Conservation (phyloP, 495 filamentous ascomycete species). For the Darksidea phi region DNA sequence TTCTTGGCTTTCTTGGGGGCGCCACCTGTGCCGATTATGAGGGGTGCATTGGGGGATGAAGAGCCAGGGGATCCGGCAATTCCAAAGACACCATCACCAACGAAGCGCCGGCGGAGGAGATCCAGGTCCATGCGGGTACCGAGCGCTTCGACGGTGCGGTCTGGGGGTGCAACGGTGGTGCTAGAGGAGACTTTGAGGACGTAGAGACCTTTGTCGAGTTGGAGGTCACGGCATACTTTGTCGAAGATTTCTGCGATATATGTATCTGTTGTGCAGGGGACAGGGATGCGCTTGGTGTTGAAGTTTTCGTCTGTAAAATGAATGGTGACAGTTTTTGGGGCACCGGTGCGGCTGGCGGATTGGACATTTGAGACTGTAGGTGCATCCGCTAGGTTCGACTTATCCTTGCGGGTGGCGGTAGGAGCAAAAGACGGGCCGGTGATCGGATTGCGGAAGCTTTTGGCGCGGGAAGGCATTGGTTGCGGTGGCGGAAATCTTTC, state of each 20-base stretch:
- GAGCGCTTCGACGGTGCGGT: conserved; percentile 85
- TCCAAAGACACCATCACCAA: conserved; percentile 71
- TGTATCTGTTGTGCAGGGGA: conserved; percentile 88
- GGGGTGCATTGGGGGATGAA: conserved; percentile 72
- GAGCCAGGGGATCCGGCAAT: conserved; percentile 75
- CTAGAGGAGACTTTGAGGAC: conserved; percentile 83
- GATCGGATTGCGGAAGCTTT: conserved; percentile 44
- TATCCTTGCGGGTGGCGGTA: conserved; percentile 41
- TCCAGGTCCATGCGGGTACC: conserved; percentile 83
- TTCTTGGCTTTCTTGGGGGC: conserved; percentile 65
- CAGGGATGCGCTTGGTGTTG: conserved; percentile 30
- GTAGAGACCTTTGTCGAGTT: conserved; percentile 84
- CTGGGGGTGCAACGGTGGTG: conserved; percentile 77
- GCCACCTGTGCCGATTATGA: conserved; percentile 61
- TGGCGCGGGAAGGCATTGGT: conserved; percentile 41
- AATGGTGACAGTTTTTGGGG: conserved; percentile 82
- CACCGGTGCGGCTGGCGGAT: conserved; percentile 66
- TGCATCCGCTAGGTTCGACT: conserved; percentile 49
- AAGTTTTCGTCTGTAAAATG: conserved; percentile 73
- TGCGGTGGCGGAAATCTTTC: conserved; percentile 16
- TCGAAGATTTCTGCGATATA: conserved; percentile 93
- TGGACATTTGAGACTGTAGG: conserved; percentile 46
- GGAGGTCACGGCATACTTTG: conserved; percentile 82
- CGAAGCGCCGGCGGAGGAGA: conserved; percentile 80
- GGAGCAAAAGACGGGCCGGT: conserved; percentile 43